These are phyloP conservation scores for Wickerhamiella sorbophila DNA, from an alignment of 805 yeast species.

Conservation along the genomic window DNA sequence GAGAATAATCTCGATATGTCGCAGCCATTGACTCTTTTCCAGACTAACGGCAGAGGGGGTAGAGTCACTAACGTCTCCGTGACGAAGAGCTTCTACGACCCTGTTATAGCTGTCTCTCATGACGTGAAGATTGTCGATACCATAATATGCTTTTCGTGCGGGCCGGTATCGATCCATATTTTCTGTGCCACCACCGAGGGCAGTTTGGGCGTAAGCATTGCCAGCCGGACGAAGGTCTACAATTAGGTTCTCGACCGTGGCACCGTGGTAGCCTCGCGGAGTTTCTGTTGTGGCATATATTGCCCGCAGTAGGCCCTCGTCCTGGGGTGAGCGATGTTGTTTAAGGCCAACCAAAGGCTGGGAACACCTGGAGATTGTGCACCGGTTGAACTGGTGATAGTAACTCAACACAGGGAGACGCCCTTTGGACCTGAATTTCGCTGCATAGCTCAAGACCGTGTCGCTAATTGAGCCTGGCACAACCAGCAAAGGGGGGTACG, in stretches of 20 bases:
- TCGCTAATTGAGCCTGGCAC: slow-evolving; percentile 75
- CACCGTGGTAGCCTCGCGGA: slow-evolving; percentile 21
- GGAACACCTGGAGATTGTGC: slow-evolving; percentile 75
- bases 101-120: slow-evolving; percentile 72
- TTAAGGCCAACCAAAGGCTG: slow-evolving; percentile 89
- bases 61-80: slow-evolving; percentile 45
- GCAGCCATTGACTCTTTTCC: slow-evolving; percentile 64
- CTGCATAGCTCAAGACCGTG: slow-evolving; percentile 67
- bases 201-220: slow-evolving; percentile 92
- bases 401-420: slow-evolving; percentile 76
- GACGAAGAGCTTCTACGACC: slow-evolving; percentile 47
- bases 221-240: slow-evolving; percentile 89
- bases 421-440: slow-evolving; percentile 70
- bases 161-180: slow-evolving; percentile 71
- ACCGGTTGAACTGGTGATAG: slow-evolving; percentile 43
- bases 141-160: slow-evolving; percentile 61
- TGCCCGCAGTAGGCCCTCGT: slow-evolving; percentile 66
- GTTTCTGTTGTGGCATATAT: slow-evolving; percentile 46
- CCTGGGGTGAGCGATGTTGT: slow-evolving; percentile 79
- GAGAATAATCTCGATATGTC: slow-evolving; percentile 50
- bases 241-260: slow-evolving; percentile 43
- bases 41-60: slow-evolving; percentile 43
- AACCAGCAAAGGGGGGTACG: slow-evolving; percentile 56
- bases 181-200: slow-evolving; percentile 97
- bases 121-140: slow-evolving; percentile 90